Evolutionary conservation across 495 filamentous ascomycete species (phyloP).

Genomic region (Cercophora scortea): DNA sequence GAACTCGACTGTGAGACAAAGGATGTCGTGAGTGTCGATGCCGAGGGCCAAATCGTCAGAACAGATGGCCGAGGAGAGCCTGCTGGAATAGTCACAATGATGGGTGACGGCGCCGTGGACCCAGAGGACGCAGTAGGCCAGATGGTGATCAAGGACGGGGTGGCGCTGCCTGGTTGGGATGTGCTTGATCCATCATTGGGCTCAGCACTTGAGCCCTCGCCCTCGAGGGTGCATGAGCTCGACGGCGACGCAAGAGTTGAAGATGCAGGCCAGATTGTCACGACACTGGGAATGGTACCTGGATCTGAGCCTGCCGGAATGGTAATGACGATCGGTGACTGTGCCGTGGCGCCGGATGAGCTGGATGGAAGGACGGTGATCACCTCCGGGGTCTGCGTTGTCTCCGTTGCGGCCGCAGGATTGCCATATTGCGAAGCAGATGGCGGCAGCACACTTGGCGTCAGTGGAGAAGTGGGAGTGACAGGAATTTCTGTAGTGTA

Average conservation of each 20-base stretch:
- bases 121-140: conserved; percentile 2
- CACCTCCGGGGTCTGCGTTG: conserved; percentile 3
- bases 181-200: background rate
- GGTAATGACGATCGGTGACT: background rate
- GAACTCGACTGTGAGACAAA: too few species aligned
- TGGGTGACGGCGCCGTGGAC: background rate
- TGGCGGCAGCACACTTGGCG: background rate
- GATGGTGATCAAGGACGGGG: conserved; percentile 12
- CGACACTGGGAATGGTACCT: background rate
- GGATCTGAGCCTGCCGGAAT: background rate
- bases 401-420: background rate
- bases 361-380: conserved; percentile 10
- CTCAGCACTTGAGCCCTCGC: background rate
- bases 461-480: background rate
- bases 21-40: background rate
- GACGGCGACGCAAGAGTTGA: background rate
- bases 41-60: conserved; percentile 8
- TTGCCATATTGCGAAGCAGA: background rate
- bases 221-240: too few species aligned
- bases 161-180: background rate
- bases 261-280: conserved; percentile 9
- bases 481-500: conserved; percentile 10
- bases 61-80: conserved; percentile 1
- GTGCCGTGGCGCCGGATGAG: background rate
- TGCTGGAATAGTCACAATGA: background rate